Conservation (phyloP, 2,329 filamentous ascomycete genomes). For the Thermomyces lanuginosus region DNA sequence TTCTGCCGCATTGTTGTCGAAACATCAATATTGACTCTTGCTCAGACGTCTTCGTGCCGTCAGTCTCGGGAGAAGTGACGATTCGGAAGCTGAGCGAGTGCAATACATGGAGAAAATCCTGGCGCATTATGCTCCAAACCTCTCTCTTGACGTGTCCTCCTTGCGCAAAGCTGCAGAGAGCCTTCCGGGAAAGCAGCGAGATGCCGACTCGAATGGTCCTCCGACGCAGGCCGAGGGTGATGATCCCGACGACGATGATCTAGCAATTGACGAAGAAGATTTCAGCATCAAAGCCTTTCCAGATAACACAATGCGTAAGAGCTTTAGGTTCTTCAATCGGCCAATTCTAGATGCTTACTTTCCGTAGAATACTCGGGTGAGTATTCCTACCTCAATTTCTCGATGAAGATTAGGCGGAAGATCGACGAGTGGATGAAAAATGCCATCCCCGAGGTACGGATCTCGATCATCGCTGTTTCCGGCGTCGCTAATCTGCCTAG, state of each 20-base stretch:
- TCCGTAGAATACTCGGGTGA: constrained; percentile 28
- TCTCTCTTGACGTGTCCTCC: constrained; percentile 26
- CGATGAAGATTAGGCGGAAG: constrained; percentile 26
- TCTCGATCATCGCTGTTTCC: background rate
- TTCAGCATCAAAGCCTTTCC: constrained; percentile 25
- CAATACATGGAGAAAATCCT: constrained; percentile 34
- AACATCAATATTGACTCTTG: background rate
- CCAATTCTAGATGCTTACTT: too few relatives aligned
- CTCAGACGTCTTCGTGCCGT: constrained; percentile 15
- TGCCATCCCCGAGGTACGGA: constrained; percentile 19
- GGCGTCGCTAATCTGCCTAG: constrained; percentile 10
- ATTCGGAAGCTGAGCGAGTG: constrained; percentile 21
- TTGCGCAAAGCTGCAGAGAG: constrained; percentile 30
- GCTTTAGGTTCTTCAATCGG: too few relatives aligned
- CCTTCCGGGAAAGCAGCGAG: constrained; percentile 23
- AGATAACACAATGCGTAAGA: constrained; percentile 25
- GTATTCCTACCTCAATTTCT: constrained; percentile 31
- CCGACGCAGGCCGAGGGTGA: constrained; percentile 18
- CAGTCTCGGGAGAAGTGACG: constrained; percentile 18
- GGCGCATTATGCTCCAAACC: constrained; percentile 32
- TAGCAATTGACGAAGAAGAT: constrained; percentile 26
- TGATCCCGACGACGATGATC: constrained; percentile 24
- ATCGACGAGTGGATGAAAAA: constrained; percentile 29
- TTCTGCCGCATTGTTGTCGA: too few relatives aligned
- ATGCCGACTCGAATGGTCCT: constrained; percentile 16